Base-by-base conservation (phyloP, 176 grass and related monocot species). In the Bothriochloa decipiens region DNA sequence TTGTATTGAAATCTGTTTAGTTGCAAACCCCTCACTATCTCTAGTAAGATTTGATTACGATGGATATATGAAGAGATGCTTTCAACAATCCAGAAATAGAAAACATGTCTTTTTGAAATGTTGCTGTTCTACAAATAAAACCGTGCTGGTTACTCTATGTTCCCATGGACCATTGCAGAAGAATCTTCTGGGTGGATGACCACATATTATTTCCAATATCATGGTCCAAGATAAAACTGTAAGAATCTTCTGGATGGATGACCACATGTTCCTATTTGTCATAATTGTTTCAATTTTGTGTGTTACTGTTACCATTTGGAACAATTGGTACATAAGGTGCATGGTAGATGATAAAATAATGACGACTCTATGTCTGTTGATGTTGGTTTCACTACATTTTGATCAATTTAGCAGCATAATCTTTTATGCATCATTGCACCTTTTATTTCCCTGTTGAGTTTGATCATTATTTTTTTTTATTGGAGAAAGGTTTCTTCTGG, bases 401-500 rank as follows among this genome's bases (percentile, higher is more conserved):
- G 23, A 35, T 71, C 25, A 36, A 72, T 45, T 42, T 86, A 39
- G 20, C 29, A 50, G 16, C 55, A 45, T n/a, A 36, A 47, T 78
- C 33, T 81, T 68, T 46, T 49, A 73, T 61, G 36, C 47, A 40
- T 53, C 16, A 23, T 88, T 78, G n/a, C n/a, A 52, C 25, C 2
- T 72, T 77, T 78, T 17, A 55, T 63, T 61, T 77, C 68, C 67
- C 47, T 83, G 60, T 68, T 7, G 61, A 86, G 57, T 68, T 63
- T 85, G 66, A 25, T 81, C 17, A 86, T 62, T 68, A 26, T 78
- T 79, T n/a, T 87, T 40, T 88, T 88, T 91, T 28, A 70, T 73
- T 68, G 80, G 83, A 58, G 28, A 73, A 88, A 97, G 96, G 87
- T 98, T 68, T 95, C 96, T 82, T 98, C 91, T 86, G 89, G 96